Evolutionary conservation across 1,139 yeast species (phyloP), one percentile per base, ranked within the genome.

Genomic region (Groenewaldozyma sp.): DNA sequence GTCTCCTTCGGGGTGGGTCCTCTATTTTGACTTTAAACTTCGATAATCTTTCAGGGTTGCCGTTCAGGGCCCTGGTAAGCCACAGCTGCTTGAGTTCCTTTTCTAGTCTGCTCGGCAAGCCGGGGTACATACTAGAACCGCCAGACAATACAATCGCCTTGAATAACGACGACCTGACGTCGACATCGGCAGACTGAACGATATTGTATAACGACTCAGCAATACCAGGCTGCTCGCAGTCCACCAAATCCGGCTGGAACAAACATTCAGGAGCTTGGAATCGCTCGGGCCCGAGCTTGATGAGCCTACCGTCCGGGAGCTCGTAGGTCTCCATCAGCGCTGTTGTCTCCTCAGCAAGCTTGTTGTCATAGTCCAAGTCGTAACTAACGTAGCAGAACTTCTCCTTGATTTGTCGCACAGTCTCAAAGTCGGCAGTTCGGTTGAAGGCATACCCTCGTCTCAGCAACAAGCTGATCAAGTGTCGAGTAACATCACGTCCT

Each of bases 81-180:
- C 98, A 93, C 51, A 87, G 76, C 61, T 91, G 99, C 64, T 91
- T 91, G 61, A 91, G 73, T 63, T 91, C 98, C 63, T 86, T 88
- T 61, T 91, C 98, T 51, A 93, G 70, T 56, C 98, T 75, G 10
- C 95, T 82, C 24, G 98, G 98, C 51, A 93, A 73, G 26, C 98
- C 99, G 1, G 98, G 98, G 60, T 93, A 91, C 99, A 93, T 91
- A 39, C 95, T 82, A 2, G 97, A 88, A 41, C 98, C 98, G 58
- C 98, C 98, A 29, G 95, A 83, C 35, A 91, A 71, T 16, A 91
- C 98, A 62, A 91, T 83, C 1, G 96, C 95, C 58, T 82, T 83
- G 67, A 76, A 91, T 46, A 91, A 72, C 1, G 95, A 75, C 5
- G 95, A 73, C 63, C 97, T 77, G 42, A 91, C 77, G 61, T 91